A percentile compares a stretch with the other conserved stretches of the same genome.
Evolutionary conservation across 2,329 filamentous ascomycete species (phyloP).

Genomic region (Pleomassaria siparia): DNA sequence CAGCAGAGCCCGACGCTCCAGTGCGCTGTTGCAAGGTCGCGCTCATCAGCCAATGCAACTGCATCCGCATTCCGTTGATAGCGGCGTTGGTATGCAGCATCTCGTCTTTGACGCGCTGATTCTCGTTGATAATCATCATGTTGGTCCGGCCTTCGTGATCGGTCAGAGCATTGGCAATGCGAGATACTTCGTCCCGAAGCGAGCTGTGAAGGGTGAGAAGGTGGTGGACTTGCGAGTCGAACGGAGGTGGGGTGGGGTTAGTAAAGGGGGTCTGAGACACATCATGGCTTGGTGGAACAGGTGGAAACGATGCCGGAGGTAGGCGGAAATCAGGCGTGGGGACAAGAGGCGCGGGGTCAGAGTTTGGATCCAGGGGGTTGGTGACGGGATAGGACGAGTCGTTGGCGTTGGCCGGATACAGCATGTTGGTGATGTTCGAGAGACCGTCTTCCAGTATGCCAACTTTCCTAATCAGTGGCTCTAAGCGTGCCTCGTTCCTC

Average conservation of each 20-base stretch:
- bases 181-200: constrained; percentile 60
- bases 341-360: constrained; percentile 38
- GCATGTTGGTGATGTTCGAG: constrained; percentile 45
- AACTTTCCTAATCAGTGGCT: constrained; percentile 46
- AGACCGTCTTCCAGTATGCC: constrained; percentile 50
- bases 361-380: constrained; percentile 36
- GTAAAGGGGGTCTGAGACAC: constrained; percentile 14
- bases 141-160: constrained; percentile 63
- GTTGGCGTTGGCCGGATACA: constrained; percentile 39
- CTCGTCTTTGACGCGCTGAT: constrained; percentile 62
- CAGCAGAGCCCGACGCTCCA: constrained; percentile 18
- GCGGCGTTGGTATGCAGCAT: constrained; percentile 63
- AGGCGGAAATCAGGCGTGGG: constrained; percentile 36
- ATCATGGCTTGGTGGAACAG: constrained; percentile 26
- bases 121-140: constrained; percentile 66
- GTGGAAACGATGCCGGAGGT: constrained; percentile 37
- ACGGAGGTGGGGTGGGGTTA: constrained; percentile 38
- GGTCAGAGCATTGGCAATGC: constrained; percentile 56
- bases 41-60: constrained; percentile 64
- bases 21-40: constrained; percentile 52
- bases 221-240: constrained; percentile 56
- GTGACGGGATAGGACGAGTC: constrained; percentile 35
- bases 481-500: constrained; percentile 47
- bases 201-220: constrained; percentile 63
- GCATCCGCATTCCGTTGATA: constrained; percentile 60